Evolutionary conservation across 2,329 filamentous ascomycete genomes (phyloP).

Genomic region (Zymoseptoria brevis): DNA sequence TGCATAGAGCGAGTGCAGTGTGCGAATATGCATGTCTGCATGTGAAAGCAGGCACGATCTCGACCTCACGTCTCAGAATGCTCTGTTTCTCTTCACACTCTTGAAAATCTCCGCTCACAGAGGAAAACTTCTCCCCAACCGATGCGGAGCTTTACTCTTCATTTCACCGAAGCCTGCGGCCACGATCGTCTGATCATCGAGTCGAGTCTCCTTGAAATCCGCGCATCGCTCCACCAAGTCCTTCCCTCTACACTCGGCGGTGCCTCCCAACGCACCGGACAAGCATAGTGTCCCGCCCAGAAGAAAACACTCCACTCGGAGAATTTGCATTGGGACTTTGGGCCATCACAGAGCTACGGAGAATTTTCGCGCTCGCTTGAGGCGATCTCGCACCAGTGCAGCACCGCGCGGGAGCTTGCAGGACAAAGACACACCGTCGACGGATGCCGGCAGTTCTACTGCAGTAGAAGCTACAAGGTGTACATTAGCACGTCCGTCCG

Average conservation of each 20-base stretch:
- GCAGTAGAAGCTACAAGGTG: background rate
- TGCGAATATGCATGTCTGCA: background rate
- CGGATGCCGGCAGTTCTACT: background rate
- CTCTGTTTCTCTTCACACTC: too few relatives aligned
- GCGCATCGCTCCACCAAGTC: background rate
- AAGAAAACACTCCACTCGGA: background rate
- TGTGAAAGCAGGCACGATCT: background rate
- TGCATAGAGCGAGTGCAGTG: background rate
- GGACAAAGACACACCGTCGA: background rate
- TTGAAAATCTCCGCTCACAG: too few relatives aligned
- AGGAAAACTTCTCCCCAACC: too few relatives aligned
- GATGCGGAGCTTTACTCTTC: background rate
- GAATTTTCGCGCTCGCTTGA: background rate
- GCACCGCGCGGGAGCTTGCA: background rate
- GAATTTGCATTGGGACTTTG: background rate
- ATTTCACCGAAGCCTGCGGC: background rate
- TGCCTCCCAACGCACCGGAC: background rate
- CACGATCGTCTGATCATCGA: background rate
- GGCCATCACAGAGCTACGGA: background rate
- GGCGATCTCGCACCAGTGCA: background rate
- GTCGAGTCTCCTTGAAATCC: background rate
- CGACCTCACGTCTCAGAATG: background rate
- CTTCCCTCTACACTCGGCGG: background rate
- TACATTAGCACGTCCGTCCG: background rate
- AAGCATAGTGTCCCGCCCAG: background rate